Percentiles rank a stretch among this genome's conserved stretches.
phyloP scores from a whole-genome alignment of 192 early-diverging fungal species.

The Umbelopsis sp. region DNA sequence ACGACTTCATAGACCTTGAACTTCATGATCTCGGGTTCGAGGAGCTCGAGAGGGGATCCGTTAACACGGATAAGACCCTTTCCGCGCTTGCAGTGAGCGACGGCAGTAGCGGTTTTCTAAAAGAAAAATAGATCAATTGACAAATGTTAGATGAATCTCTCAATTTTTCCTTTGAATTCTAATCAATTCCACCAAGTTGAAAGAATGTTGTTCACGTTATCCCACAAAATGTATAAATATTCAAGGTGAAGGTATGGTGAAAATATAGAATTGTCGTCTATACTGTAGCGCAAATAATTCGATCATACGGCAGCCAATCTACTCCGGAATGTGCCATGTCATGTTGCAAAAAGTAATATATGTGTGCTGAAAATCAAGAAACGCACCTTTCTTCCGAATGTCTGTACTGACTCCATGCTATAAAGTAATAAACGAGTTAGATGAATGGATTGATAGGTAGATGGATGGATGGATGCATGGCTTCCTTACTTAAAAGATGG shows the following conservation, averaged over 20 bases:
- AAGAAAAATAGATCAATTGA: background rate
- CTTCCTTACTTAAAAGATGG: no score
- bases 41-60: conserved; percentile 93
- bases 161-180: background rate
- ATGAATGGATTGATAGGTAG: background rate
- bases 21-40: conserved; percentile 96
- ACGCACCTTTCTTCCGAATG: background rate
- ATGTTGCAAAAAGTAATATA: background rate
- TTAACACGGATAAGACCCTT: conserved; percentile 97
- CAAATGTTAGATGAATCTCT: background rate
- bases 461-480: background rate
- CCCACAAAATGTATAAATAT: no score
- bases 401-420: background rate
- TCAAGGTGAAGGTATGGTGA: no score
- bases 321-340: background rate
- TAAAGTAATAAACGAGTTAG: conserved; percentile 4
- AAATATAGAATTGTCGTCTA: no score
- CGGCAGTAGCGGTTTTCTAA: conserved; percentile 98
- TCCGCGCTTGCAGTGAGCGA: conserved; percentile 98
- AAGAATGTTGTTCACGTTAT: no score
- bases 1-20: conserved; percentile 99
- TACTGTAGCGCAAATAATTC: no score
- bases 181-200: background rate
- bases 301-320: no score
- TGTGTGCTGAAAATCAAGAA: background rate